A percentile compares a stretch with the other conserved stretches of the same genome.
Evolutionary conservation across 352 stramenopile genomes (phyloP).

Genomic region (Pythium aphanidermatum): DNA sequence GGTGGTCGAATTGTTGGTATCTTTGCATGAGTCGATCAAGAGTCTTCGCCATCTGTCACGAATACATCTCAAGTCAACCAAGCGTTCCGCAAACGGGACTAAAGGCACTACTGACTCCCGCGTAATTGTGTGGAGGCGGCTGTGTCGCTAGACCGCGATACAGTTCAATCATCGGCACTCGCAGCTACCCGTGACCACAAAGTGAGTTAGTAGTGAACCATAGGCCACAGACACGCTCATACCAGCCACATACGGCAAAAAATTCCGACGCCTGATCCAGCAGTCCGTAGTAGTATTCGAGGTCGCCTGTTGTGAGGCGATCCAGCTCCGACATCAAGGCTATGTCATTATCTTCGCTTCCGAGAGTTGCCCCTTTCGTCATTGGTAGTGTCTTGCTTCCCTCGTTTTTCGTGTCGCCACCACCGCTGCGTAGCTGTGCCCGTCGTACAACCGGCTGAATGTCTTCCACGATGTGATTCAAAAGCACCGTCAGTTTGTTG

Average conservation of each 20-base stretch:
- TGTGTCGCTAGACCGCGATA: slow-evolving; percentile 58
- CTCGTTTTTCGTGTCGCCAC: background rate
- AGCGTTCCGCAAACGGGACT: background rate
- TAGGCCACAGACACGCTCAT: too few relatives aligned
- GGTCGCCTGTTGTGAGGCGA: slow-evolving; percentile 31
- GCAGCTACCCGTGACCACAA: slow-evolving; percentile 57
- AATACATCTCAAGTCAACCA: slow-evolving; percentile 18
- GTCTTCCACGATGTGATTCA: slow-evolving; percentile 26
- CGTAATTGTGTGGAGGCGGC: slow-evolving; percentile 45
- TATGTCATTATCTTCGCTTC: too few relatives aligned
- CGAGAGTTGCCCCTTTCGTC: too few relatives aligned
- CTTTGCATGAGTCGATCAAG: slow-evolving; percentile 45
- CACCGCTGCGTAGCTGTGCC: slow-evolving; percentile 9
- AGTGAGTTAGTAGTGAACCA: too few relatives aligned
- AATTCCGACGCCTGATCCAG: slow-evolving; percentile 71
- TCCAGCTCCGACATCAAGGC: slow-evolving; percentile 16
- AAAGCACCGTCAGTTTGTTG: slow-evolving; percentile 26
- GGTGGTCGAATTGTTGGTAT: slow-evolving; percentile 62
- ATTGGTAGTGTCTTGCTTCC: too few relatives aligned
- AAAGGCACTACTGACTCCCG: slow-evolving; percentile 24
- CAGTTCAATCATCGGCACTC: slow-evolving; percentile 60
- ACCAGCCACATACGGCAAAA: slow-evolving; percentile 64
- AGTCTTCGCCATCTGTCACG: slow-evolving; percentile 30
- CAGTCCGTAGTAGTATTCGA: slow-evolving; percentile 70
- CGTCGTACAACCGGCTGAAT: slow-evolving; percentile 17